Evolutionary conservation across 163 green algal genomes (phyloP).

Genomic region (Coccomyxa subellipsoidea): DNA sequence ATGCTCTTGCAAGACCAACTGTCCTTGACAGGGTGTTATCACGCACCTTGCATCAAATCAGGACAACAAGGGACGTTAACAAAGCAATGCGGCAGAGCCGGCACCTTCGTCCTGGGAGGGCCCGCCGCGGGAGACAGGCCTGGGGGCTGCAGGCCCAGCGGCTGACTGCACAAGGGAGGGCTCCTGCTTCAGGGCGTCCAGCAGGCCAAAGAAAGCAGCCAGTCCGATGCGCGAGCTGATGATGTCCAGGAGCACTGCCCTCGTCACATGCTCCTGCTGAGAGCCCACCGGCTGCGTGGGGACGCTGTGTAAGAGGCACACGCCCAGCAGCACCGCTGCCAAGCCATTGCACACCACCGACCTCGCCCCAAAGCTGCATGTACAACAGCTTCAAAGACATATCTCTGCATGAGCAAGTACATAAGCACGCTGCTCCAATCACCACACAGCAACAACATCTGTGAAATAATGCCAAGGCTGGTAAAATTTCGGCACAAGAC

Average conservation of each 20-base stretch:
- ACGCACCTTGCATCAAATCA: too few species aligned
- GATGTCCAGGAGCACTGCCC: not conserved
- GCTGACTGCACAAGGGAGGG: not conserved
- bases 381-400: not conserved
- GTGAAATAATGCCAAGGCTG: too few species aligned
- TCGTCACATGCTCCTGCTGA: not conserved
- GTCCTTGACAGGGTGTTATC: too few species aligned
- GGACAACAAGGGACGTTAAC: too few species aligned
- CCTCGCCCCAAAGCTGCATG: not conserved
- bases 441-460: too few species aligned
- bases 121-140: too few species aligned
- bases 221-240: not conserved
- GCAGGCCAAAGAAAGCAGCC: not conserved
- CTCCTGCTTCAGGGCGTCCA: constrained; percentile 4
- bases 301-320: constrained; percentile 19
- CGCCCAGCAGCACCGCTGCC: constrained; percentile 49
- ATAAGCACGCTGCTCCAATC: too few species aligned
- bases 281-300: not conserved
- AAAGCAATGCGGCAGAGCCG: too few species aligned
- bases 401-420: too few species aligned
- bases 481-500: too few species aligned
- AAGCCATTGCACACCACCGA: constrained; percentile 30
- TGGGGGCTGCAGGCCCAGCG: not conserved
- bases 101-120: not conserved
- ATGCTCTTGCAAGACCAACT: too few species aligned